Conservation (phyloP, 768 basidiomycete genomes). For the Suillus clintonianus region DNA sequence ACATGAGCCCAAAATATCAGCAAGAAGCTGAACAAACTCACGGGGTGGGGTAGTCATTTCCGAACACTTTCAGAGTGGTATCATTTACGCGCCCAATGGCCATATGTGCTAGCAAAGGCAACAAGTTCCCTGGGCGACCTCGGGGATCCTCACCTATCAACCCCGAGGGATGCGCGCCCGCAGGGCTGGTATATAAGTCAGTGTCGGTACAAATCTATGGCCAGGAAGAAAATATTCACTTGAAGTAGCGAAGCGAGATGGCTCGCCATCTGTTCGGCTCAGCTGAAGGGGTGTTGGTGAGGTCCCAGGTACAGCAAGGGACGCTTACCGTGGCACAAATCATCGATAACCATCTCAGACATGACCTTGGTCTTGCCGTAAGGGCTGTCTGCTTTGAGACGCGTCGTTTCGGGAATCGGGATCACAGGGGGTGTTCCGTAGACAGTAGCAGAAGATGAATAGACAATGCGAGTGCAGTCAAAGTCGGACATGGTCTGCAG, state of each 20-base stretch:
- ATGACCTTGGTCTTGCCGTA: constrained; percentile 98
- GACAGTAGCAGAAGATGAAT: constrained; percentile 97
- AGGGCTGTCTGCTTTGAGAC: constrained; percentile 84
- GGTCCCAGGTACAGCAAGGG: constrained; percentile 7
- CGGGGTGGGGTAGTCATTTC: constrained; percentile 96
- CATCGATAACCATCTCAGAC: constrained; percentile 87
- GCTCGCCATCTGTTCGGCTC: constrained; percentile 73
- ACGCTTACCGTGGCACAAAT: constrained; percentile 74
- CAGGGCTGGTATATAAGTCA: constrained; percentile 60
- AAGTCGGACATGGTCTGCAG: constrained; percentile 86
- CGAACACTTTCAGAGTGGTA: constrained; percentile 78
- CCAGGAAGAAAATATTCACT: constrained; percentile 50
- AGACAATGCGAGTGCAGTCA: constrained; percentile 85
- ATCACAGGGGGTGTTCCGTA: constrained; percentile 92
- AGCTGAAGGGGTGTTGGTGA: constrained; percentile 44
- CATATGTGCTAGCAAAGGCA: constrained; percentile 93
- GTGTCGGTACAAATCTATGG: neutral
- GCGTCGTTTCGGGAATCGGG: constrained; percentile 92
- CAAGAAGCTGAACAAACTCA: constrained; percentile 37
- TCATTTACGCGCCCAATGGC: constrained; percentile 86
- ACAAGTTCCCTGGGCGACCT: constrained; percentile 91
- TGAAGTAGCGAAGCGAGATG: constrained; percentile 95
- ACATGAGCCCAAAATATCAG: constrained; percentile 1
- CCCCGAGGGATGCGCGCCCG: constrained; percentile 97
- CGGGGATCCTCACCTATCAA: constrained; percentile 95